Evolutionary conservation across 2,329 filamentous ascomycete genomes (phyloP), one percentile per base, ranked within the genome.

Genomic region (Corniculantispora saksenae): DNA sequence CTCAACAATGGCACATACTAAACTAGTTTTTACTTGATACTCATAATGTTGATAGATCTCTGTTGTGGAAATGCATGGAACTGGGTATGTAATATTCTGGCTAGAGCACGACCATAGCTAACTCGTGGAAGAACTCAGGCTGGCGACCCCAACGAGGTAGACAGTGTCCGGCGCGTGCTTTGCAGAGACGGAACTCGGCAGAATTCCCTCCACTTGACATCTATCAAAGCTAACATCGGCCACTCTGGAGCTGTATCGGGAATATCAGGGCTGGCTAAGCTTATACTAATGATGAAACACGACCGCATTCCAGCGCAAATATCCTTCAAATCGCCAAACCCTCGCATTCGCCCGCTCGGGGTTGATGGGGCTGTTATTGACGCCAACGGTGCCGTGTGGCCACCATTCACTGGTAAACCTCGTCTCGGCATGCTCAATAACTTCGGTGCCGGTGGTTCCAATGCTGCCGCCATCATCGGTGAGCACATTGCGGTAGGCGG

Each of bases 181-280:
- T 12, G 90, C 88, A 8, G 92, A 95, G 76, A 93, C 94, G 89
- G 80, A 83, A 63, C 76, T 81, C 27, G 83, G 85, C 0, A 80
- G 80, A 71, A 77, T 32, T 73, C 77, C 0, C 71, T 84, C 7
- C 72, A 79, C 56, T 67, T 74, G 1, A 65, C 67, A 12, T 71
- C 72, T 5, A 58, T 72, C 35, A 74, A 73, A 55, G 69, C 64
- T 4, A 70, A 70, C 29, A 69, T 74, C 27, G 72, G 72, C 17
- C 72, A 71, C 47, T 65, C 66, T 1, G 72, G 72, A 58, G 69
- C 70, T 13, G 69, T 70, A 25, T 73, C 74, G 8, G 73, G 73
- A 3, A 62, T 69, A 7, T 71, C 70, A 0, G 70, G 69, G 1
- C 35, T 75, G 7, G 61, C 67, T 19, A 75, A 75, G 50, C 63